Evolutionary conservation across 2,329 filamentous ascomycete species (phyloP).

Genomic region (Alternaria dauci): DNA sequence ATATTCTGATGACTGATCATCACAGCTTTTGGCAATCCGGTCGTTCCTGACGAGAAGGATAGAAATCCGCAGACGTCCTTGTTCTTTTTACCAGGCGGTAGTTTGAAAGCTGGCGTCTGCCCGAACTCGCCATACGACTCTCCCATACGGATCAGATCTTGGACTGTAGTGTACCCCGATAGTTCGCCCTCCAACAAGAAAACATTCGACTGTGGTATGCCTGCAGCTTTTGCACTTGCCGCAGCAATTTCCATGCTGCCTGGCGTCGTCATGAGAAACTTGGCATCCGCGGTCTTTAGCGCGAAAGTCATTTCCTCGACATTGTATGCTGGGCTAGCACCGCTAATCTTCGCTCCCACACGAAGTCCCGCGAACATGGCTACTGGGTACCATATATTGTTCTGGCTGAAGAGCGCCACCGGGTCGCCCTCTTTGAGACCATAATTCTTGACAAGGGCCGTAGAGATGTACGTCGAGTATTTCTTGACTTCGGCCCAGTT

Average conservation of each 20-base stretch:
- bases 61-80: conserved; percentile 63
- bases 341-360: conserved; percentile 65
- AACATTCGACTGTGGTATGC: conserved; percentile 61
- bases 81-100: conserved; percentile 64
- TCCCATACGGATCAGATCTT: conserved; percentile 56
- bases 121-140: conserved; percentile 52
- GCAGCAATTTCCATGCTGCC: conserved; percentile 64
- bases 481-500: conserved; percentile 66
- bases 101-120: conserved; percentile 59
- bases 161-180: conserved; percentile 60
- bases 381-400: conserved; percentile 73
- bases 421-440: conserved; percentile 64
- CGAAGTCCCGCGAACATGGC: conserved; percentile 66
- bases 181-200: conserved; percentile 66
- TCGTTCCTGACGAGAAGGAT: conserved; percentile 49
- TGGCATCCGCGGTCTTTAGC: conserved; percentile 65
- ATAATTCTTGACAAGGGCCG: conserved; percentile 65
- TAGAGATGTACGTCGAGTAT: conserved; percentile 67
- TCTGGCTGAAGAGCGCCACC: conserved; percentile 68
- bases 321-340: conserved; percentile 71
- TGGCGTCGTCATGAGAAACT: conserved; percentile 66
- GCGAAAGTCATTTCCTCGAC: conserved; percentile 74
- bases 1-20: conserved; percentile 51
- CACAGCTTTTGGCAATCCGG: conserved; percentile 50
- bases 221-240: conserved; percentile 63